A percentile compares a stretch with the other conserved stretches of the same genome.
Conservation (phyloP, 2,329 filamentous ascomycete genomes). For the Pseudogymnoascus sp. region DNA sequence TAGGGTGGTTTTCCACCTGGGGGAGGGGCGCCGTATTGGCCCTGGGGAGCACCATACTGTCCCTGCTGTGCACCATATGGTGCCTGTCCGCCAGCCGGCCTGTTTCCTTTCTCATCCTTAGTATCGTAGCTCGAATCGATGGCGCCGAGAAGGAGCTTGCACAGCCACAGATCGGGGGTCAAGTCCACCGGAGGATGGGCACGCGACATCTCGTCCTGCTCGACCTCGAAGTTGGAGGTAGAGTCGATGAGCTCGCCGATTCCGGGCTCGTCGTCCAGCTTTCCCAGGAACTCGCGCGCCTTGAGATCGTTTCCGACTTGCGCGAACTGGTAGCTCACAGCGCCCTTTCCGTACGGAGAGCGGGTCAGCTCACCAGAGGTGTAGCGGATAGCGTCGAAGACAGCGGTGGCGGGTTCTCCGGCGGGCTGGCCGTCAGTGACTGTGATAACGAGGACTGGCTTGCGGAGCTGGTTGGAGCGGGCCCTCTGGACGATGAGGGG, state of each 20-base stretch:
- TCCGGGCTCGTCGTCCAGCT: slow-evolving; percentile 54
- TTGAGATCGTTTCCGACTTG: slow-evolving; percentile 61
- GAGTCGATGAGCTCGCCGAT: slow-evolving; percentile 58
- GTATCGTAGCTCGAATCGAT: slow-evolving; percentile 59
- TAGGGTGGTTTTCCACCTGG: slow-evolving; percentile 18
- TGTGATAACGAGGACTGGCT: slow-evolving; percentile 57
- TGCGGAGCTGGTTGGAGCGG: slow-evolving; percentile 44
- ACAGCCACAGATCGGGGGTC: slow-evolving; percentile 55
- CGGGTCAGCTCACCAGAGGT: slow-evolving; percentile 42
- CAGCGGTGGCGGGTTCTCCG: slow-evolving; percentile 48
- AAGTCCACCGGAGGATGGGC: slow-evolving; percentile 54
- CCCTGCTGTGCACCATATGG: slow-evolving; percentile 22
- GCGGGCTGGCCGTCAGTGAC: slow-evolving; percentile 61
- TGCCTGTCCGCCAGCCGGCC: slow-evolving; percentile 13
- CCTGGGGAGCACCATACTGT: slow-evolving; percentile 27
- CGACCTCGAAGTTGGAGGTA: slow-evolving; percentile 62
- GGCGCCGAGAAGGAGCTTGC: slow-evolving; percentile 57
- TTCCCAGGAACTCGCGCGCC: slow-evolving; percentile 54
- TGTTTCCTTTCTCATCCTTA: slow-evolving; percentile 51
- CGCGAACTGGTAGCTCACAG: slow-evolving; percentile 60
- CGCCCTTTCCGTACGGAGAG: slow-evolving; percentile 45
- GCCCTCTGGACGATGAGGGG: slow-evolving; percentile 48
- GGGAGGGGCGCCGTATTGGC: slow-evolving; percentile 23
- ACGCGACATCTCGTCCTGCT: slow-evolving; percentile 57
- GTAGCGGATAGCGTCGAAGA: slow-evolving; percentile 49